Evolutionary conservation across 2,329 filamentous ascomycete species (phyloP), one percentile per base, ranked within the genome.

Genomic region (Colletotrichum sp.): DNA sequence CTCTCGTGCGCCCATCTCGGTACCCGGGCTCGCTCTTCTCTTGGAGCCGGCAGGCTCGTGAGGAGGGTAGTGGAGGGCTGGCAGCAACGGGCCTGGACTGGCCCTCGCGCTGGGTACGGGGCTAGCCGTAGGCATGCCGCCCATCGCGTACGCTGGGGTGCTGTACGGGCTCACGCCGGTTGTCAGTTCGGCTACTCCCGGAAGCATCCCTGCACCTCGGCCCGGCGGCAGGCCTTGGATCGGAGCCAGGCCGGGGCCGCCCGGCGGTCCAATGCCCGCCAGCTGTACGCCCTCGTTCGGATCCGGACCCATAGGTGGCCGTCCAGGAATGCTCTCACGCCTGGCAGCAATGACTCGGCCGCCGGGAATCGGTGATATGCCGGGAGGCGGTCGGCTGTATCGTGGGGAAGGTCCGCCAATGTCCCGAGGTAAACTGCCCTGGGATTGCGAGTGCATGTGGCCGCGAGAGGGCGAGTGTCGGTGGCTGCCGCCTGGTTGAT

Each of bases 141-240:
- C 76, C 68, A 87, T 82, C 9, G 88, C 87, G 80, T 90, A 91
- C 1, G 90, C 89, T 52, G 90, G 89, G n/a, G 89, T 90, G 78
- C 85, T 90, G 81, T 93, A 93, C 1, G 91, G 90, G 77, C 89
- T 92, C 36, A 92, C 86, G 15, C 92, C 92, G 0, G 91, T 93
- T 3, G 92, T 93, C 79, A 93, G 87, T 81, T 93, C 92, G 44
- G 90, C 89, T 18, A 93, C 87, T 67, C 91, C 89, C 2, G 92
- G 92, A n/a, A 93, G 84, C 77, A 90, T 85, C 1, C 85, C 88
- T 8, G 84, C 84, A n/a, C 84, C 83, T 32, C 84, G 81, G 9
- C 84, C 82, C 34, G 84, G 84, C 68, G 82, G 81, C 77, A 85
- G 85, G 18, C 84, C 84, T 71, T 91, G 89, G 57, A 91, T 91